Base-by-base conservation (phyloP, 1,284 basidiomycete species). In the Cryptococcus floricola region DNA sequence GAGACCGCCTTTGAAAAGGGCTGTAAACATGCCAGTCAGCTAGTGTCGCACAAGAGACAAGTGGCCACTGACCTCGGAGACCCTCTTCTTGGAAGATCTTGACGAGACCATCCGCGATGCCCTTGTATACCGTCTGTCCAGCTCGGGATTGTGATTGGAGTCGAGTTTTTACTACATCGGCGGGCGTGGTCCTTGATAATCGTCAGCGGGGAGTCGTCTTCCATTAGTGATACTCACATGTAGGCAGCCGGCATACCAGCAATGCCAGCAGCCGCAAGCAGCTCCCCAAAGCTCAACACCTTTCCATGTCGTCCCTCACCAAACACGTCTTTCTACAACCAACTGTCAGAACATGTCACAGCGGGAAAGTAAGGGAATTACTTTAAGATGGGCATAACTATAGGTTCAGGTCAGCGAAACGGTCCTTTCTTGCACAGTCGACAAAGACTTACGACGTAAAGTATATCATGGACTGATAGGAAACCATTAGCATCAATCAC, bases 111-210 rank as follows among this genome's bases (percentile, higher is more conserved):
- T 99, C 93, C 14, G 80, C 75, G 48, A 97, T 79, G 48, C 96
- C 95, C 76, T 89, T 91, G 81, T 99, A 99, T 59, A 87, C 81
- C 5, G 91, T 90, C 76, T 98, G 86, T 16, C 95, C 96, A 66
- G 89, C 88, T 61, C 88, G 84, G 38, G 92, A 88, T 77, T 98
- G 96, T n/a, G 92, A 87, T 76, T 98, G 96, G 62, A 98, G 80
- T 55, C 95, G 86, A n/a, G 95, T 98, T 83, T 98, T 98, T 76
- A 98, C 91, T 58, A 98, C 96, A 77, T 98, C 95, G 56, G 68
- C 64, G 27, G 67, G 70, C 43, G 71, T 68, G 44, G 65, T 72
- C 51, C 69, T 59, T 37, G 42, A 27, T 16, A 18, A 48, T 28
- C 12, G 39, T 38, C 28, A 39, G 27, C 9, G 16, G 28, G 27